Evolutionary conservation across 441 rosid species (phyloP), one percentile per base, ranked within the genome.

Genomic region (Theobroma grandiflorum): DNA sequence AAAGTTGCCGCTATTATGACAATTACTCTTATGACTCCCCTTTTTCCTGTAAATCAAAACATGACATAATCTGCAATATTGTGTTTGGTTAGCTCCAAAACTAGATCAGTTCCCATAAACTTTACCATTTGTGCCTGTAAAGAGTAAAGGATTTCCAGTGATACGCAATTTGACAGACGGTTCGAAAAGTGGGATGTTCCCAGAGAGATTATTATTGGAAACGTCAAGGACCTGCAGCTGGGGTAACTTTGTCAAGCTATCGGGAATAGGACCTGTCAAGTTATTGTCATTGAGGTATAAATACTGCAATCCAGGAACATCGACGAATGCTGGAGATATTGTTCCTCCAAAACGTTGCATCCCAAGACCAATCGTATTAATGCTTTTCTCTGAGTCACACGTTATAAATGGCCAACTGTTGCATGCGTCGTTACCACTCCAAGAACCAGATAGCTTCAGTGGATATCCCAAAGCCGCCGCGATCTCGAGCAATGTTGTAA

Each of bases 401-500:
- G 74, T 33, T 2, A 91, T 84, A 75, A 81, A 87, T 42, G 82
- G 8, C 72, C 72, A 75, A 91, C 86, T n/a, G 53, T 76, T 45
- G 37, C 95, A 91, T 65, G 91, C 87, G 80, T 89, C 64, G 40
- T 91, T 82, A 20, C 91, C 95, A n/a, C 42, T 26, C 95, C 93
- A 91, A 45, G 93, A 87, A n/a, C 87, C 88, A 9, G 90, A 79
- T 66, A 91, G 82, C 22, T 62, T 68, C 0, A 64, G 26, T 0
- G 94, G 93, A 74, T 87, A 91, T 1, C 90, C 89, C 43, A 91
- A 79, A 59, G 84, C 91, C 16, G 87, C 84, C 0, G 90, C 91
- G 20, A 89, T 76, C 43, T 78, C 81, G 20, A 91, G 89, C 82
- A 90, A 75, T 37, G 80, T n/a, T 43, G 83, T 85, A 35, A 91